A percentile compares a stretch with the other conserved stretches of the same genome.
phyloP scores from a whole-genome alignment of 768 basidiomycete genomes.

The Amanita rubescens region DNA sequence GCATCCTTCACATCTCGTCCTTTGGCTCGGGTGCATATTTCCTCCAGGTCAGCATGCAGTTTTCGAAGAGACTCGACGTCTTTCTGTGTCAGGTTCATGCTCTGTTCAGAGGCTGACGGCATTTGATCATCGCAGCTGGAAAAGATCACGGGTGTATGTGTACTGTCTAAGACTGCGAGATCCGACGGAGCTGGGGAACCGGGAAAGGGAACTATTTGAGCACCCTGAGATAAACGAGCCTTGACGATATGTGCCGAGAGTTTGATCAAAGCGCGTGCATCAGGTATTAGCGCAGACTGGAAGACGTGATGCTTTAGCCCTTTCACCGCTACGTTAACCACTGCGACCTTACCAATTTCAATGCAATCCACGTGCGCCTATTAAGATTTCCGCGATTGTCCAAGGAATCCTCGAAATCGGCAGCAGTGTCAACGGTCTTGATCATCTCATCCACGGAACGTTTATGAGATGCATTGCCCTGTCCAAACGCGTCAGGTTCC shows the following conservation, averaged over 20 bases:
- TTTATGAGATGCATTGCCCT: constrained; percentile 38
- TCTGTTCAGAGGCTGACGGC: constrained; percentile 7
- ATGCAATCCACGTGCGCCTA: constrained; percentile 73
- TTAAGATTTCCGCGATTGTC: constrained; percentile 21
- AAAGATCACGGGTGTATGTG: background rate
- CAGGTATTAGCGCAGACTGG: constrained; percentile 64
- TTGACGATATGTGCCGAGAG: constrained; percentile 52
- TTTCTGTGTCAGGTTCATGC: constrained; percentile 30
- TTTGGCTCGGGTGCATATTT: no score
- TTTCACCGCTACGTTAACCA: no score
- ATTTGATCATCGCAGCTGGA: background rate
- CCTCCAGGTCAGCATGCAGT: no score
- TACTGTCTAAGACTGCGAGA: constrained; percentile 39
- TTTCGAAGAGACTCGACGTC: no score
- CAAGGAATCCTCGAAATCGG: no score
- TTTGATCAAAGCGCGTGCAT: no score
- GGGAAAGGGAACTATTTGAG: constrained; percentile 50
- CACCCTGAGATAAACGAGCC: constrained; percentile 26
- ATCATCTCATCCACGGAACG: constrained; percentile 73
- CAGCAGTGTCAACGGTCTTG: constrained; percentile 65
- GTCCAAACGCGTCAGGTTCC: constrained; percentile 12
- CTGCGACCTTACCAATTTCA: constrained; percentile 60
- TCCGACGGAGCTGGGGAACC: constrained; percentile 58
- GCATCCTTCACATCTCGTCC: no score
- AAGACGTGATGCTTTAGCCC: background rate